These are phyloP conservation scores for Scheffersomyces stambukii DNA, from an alignment of 1,139 yeast species.

Conservation along the genomic window DNA sequence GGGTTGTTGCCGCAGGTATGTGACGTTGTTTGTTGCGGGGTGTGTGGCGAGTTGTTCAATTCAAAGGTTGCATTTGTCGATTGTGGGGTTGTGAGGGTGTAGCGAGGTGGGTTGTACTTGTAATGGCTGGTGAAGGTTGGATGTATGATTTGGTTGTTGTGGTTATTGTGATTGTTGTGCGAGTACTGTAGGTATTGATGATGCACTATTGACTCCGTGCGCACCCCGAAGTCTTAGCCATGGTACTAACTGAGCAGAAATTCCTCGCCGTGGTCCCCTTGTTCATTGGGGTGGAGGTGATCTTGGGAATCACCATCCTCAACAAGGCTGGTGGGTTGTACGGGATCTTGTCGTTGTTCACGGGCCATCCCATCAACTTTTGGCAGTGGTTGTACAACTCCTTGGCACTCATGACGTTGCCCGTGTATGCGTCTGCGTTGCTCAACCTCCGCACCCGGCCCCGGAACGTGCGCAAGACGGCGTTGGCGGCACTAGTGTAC, in stretches of 20 bases:
- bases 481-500: slow-evolving; percentile 63
- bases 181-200: too few species aligned
- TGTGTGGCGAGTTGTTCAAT: too few species aligned
- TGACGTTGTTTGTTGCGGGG: too few species aligned
- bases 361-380: slow-evolving; percentile 82
- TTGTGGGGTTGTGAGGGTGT: too few species aligned
- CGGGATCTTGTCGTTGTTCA: slow-evolving; percentile 80
- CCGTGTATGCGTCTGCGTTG: slow-evolving; percentile 65
- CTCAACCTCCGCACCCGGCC: slow-evolving; percentile 30
- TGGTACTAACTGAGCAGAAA: slow-evolving; percentile 30
- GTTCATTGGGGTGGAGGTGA: slow-evolving; percentile 81
- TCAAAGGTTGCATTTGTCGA: too few species aligned
- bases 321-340: slow-evolving; percentile 89
- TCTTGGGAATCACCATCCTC: slow-evolving; percentile 72
- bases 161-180: too few species aligned
- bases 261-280: slow-evolving; percentile 68
- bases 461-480: slow-evolving; percentile 38
- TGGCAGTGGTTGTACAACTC: slow-evolving; percentile 82
- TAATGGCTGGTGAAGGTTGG: neutral
- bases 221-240: too few species aligned
- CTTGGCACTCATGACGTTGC: slow-evolving; percentile 57
- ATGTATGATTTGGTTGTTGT: neutral
- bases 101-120: neutral
- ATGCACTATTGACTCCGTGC: too few species aligned
- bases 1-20: too few species aligned